Base-by-base conservation (phyloP, 139 green algal genomes). In the Pseudopediastrum boryanum region DNA sequence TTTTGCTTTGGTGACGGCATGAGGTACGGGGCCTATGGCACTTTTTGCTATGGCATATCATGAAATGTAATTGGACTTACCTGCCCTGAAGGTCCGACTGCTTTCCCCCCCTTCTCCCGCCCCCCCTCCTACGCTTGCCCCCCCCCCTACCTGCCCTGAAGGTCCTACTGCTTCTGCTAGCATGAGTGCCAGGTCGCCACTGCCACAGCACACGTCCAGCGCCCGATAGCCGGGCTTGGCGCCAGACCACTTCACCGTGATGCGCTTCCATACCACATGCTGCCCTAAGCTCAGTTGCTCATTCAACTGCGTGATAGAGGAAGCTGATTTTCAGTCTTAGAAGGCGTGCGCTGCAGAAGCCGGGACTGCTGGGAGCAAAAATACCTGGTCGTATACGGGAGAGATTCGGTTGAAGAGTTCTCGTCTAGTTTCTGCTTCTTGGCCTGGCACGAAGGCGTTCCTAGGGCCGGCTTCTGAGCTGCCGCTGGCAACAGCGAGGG, bases 201-300 rank as follows among this genome's bases (percentile, higher is more conserved):
- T 96, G 56, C 96, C 96, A 77, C 94, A 98, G 88, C 96, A 99
- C 27, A 98, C 89, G 77, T 99, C 96, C 35, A 98, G 84, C 2
- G 82, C 92, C 0, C 33, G 41, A 35, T 86, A 64, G 0, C 94
- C 94, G 9, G 66, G 59, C 21, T 23, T 36, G 1, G 90, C 94
- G 4, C 87, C 77, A n/a, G 64, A 89, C 93, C 93, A 98, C 67
- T 94, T 93, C 6, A 98, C 95, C 4, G 95, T 86, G 90, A 94
- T 96, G 29, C 90, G 84, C 90, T 99, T 99, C 96, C 96, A 98
- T 19, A 97, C 85, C 16, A 90, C 87, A 82, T 99, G 96, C 80
- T 97, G 90, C 4, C 96, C 96, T 31, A 99, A 84, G 80, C 88
- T 96, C 2, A 99, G 88, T 19, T 69, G 62, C 58, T 98, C 92